Evolutionary conservation across 345 rosid genomes (phyloP).

Genomic region (Camelina sativa): DNA sequence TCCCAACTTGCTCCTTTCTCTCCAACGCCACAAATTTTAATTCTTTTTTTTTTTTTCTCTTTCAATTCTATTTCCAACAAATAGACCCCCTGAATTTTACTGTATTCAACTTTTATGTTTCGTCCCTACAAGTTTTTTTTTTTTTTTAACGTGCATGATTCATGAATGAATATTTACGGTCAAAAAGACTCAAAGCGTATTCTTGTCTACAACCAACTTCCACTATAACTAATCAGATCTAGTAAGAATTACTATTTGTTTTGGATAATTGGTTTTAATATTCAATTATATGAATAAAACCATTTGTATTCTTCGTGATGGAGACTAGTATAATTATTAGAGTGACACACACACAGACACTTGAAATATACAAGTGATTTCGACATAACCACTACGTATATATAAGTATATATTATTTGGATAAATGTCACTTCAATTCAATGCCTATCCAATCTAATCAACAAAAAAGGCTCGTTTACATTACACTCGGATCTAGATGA

Average conservation of each 20-base stretch:
- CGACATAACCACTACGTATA: slow-evolving; percentile 38
- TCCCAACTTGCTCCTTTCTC: slow-evolving; percentile 43
- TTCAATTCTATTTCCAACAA: slow-evolving; percentile 19
- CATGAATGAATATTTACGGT: background rate
- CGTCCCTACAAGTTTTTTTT: background rate
- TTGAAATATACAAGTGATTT: slow-evolving; percentile 28
- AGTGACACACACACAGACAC: slow-evolving; percentile 32
- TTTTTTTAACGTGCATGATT: background rate
- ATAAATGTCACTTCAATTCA: slow-evolving; percentile 20
- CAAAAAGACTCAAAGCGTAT: slow-evolving; percentile 17
- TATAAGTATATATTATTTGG: slow-evolving; percentile 5
- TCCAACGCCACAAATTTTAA: slow-evolving; percentile 32
- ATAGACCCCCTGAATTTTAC: slow-evolving; percentile 36
- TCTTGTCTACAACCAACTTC: slow-evolving; percentile 39
- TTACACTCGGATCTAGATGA: slow-evolving; percentile 20
- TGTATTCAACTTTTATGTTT: background rate
- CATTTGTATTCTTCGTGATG: slow-evolving; percentile 30
- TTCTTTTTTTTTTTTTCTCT: background rate
- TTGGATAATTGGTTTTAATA: slow-evolving; percentile 36
- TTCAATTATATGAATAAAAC: background rate
- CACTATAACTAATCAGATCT: slow-evolving; percentile 36
- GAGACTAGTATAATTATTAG: slow-evolving; percentile 36
- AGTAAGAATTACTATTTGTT: background rate
- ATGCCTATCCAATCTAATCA: slow-evolving; percentile 23
- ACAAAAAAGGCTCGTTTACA: background rate